phyloP scores from a whole-genome alignment of 331 rosid genomes.

The Saraca asoca region DNA sequence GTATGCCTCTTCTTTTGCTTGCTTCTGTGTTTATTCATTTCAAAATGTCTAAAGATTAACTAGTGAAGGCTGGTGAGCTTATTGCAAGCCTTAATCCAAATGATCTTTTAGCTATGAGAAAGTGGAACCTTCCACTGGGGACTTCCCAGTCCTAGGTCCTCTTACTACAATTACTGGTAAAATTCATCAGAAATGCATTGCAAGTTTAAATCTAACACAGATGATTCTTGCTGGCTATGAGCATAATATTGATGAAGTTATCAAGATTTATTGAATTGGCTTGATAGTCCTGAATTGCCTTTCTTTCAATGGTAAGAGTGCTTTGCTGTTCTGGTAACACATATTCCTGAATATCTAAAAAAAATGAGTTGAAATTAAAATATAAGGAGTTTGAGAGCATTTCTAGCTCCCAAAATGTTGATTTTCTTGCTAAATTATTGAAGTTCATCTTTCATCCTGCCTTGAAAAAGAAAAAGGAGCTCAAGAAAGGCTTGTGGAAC shows the following conservation, averaged over 20 bases:
- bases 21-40: slow-evolving; percentile 89
- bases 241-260: slow-evolving; percentile 92
- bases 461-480: slow-evolving; percentile 87
- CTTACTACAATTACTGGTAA: slow-evolving; percentile 92
- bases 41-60: slow-evolving; percentile 92
- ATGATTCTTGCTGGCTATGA: slow-evolving; percentile 98
- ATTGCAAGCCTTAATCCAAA: slow-evolving; percentile 91
- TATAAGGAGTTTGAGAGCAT: slow-evolving; percentile 77
- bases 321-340: slow-evolving; percentile 87
- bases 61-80: slow-evolving; percentile 95
- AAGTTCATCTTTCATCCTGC: slow-evolving; percentile 76
- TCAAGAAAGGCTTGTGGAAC: slow-evolving; percentile 92
- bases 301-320: slow-evolving; percentile 99
- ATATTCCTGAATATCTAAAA: slow-evolving; percentile 94
- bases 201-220: slow-evolving; percentile 78
- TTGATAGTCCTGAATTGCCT: slow-evolving; percentile 97
- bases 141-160: slow-evolving; percentile 82
- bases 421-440: slow-evolving; percentile 85
- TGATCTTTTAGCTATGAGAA: slow-evolving; percentile 97
- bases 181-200: slow-evolving; percentile 97
- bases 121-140: slow-evolving; percentile 88
- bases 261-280: slow-evolving; percentile 87
- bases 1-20: slow-evolving; percentile 99
- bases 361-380: slow-evolving; percentile 87
- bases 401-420: slow-evolving; percentile 74